Percentiles rank a stretch among this genome's conserved stretches.
These are phyloP conservation scores for Botrytis cinerea DNA, from an alignment of 2,329 filamentous ascomycete genomes.

Conservation along the genomic window DNA sequence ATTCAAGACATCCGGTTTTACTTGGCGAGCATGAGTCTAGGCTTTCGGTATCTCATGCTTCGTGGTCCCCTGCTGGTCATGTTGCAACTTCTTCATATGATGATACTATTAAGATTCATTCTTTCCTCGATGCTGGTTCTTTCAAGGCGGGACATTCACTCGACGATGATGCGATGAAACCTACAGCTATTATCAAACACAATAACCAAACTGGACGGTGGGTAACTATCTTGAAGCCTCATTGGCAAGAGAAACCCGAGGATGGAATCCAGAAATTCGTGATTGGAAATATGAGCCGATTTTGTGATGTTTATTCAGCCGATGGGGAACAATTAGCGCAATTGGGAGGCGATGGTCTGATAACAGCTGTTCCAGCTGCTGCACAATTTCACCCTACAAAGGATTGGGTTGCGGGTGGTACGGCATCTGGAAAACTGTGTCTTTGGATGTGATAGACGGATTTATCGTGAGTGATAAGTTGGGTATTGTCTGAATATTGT, in stretches of 20 bases:
- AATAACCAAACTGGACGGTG: conserved; percentile 96
- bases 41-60: conserved; percentile 87
- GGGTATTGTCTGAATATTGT: conserved; percentile 2
- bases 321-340: conserved; percentile 87
- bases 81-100: conserved; percentile 93
- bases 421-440: conserved; percentile 87
- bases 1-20: conserved; percentile 63
- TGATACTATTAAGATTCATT: conserved; percentile 90
- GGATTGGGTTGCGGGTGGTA: conserved; percentile 93
- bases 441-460: conserved; percentile 70
- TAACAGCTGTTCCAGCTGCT: conserved; percentile 92
- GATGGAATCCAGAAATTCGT: conserved; percentile 85
- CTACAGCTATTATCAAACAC: conserved; percentile 69
- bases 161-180: conserved; percentile 64
- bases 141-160: conserved; percentile 64
- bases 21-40: conserved; percentile 81
- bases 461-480: background rate
- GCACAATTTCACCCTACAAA: conserved; percentile 83
- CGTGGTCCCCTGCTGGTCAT: conserved; percentile 82
- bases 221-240: conserved; percentile 80
- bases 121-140: conserved; percentile 62
- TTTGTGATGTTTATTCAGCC: conserved; percentile 85
- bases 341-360: conserved; percentile 74
- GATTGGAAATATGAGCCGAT: conserved; percentile 97
- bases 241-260: conserved; percentile 81